Base-by-base conservation (phyloP, 495 filamentous ascomycete genomes). In the Penicillium verhagenii region DNA sequence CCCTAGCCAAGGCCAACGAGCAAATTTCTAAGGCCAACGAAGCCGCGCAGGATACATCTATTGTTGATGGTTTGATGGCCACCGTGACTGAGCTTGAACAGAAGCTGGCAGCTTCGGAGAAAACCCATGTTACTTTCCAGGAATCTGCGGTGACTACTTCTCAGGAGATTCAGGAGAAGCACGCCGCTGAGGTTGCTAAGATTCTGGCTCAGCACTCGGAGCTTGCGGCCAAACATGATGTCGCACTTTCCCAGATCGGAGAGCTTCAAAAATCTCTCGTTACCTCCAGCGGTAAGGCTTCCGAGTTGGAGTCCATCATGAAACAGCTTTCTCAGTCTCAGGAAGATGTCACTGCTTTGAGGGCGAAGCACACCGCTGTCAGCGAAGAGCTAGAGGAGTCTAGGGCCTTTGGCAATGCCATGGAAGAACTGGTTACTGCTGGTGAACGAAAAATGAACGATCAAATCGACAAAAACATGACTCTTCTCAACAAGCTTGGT, bases 381-480 rank as follows among this genome's bases (percentile, higher is more conserved):
- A 61, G 52, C 35, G 54, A 60, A 49, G 65, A 74, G 42, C 59
- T 76, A 8, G 72, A 74, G 35, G 64, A 71, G 25, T 52, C 59
- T n/a, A 61, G 59, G 14, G 57, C 57, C 31, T 59, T 67, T 33
- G 71, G 67, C 57, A 61, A 65, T 54, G 57, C 61, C 4, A 61
- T 77, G 48, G 69, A 73, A 29, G 72, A 74, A 35, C 70, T 68
- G 40, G 63, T 75, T 16, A 53, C 57, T 9, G 56, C 69, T 35
- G 71, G 71, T 23, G 70, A 78, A 51, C 69, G 63, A 44, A 62
- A 75, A 38, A 39, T 77, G 37, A 75, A 73, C 43, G 68, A 71
- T 24, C 75, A 79, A 55, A 77, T 79, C 40, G 74, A 76, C 58
- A 76, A 76, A 68, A 78, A 78, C 70, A 76, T 78, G 74, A 66